Evolutionary conservation across 2,329 filamentous ascomycete genomes (phyloP).

Genomic region (Hymenoscyphus salicellus): DNA sequence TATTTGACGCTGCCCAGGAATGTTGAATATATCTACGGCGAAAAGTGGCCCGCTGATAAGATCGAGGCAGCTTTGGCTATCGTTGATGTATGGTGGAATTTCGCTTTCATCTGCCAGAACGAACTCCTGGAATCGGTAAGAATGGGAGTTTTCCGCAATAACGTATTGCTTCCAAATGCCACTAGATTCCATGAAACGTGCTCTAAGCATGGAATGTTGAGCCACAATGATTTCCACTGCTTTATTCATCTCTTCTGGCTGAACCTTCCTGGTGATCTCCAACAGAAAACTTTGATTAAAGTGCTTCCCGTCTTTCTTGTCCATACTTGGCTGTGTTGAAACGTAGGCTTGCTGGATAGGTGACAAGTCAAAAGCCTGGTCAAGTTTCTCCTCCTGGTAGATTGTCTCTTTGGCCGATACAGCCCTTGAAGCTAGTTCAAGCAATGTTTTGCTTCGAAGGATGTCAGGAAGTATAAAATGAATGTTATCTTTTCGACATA

Average conservation of each 20-base stretch:
- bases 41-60: conserved; percentile 18
- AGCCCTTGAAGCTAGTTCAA: conserved; percentile 8
- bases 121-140: conserved; percentile 8
- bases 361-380: conserved; percentile 19
- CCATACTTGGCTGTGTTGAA: conserved; percentile 13
- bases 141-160: conserved; percentile 11
- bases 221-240: conserved; percentile 35
- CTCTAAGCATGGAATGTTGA: conserved; percentile 41
- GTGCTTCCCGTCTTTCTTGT: conserved; percentile 12
- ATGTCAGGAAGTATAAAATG: conserved; percentile 37
- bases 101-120: background rate
- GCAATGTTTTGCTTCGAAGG: conserved; percentile 14
- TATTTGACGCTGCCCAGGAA: conserved; percentile 8
- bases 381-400: conserved; percentile 10
- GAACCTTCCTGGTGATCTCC: conserved; percentile 5
- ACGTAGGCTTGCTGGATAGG: conserved; percentile 31
- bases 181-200: conserved; percentile 34
- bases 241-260: conserved; percentile 5
- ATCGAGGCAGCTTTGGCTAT: conserved; percentile 12
- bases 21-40: conserved; percentile 18
- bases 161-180: conserved; percentile 35
- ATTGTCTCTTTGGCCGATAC: background rate
- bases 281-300: conserved; percentile 30
- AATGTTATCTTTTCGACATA: conserved; percentile 23
- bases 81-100: conserved; percentile 5